Evolutionary conservation across 495 filamentous ascomycete genomes (phyloP).

Genomic region (Talaromyces proteolyticus): DNA sequence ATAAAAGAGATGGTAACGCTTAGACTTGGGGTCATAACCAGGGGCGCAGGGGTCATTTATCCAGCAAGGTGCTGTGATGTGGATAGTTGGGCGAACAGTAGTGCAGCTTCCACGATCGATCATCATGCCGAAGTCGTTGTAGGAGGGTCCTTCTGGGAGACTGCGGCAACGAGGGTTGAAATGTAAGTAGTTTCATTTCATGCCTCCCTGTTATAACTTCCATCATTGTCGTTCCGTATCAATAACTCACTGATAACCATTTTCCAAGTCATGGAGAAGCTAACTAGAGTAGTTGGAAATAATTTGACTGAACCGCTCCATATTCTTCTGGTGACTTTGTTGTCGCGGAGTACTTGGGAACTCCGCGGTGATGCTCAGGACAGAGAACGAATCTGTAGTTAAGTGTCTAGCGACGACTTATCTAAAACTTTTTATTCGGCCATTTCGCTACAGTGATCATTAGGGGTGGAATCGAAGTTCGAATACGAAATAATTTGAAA

Average conservation of each 20-base stretch:
- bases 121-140: neutral
- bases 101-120: slow-evolving; percentile 1
- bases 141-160: neutral
- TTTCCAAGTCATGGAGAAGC: slow-evolving; percentile 2
- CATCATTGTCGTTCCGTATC: neutral
- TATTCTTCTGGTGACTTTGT: neutral
- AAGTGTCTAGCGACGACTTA: too few species aligned
- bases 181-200: neutral
- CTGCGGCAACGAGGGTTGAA: neutral
- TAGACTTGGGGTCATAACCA: slow-evolving; percentile 9
- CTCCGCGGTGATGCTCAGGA: slow-evolving; percentile 1
- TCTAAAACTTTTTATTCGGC: too few species aligned
- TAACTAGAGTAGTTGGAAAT: slow-evolving; percentile 1
- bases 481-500: too few species aligned
- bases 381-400: neutral
- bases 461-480: too few species aligned
- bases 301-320: neutral
- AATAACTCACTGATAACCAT: neutral
- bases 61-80: slow-evolving; percentile 6
- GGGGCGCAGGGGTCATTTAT: slow-evolving; percentile 11
- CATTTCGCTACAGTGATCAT: too few species aligned
- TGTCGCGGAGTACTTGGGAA: slow-evolving; percentile 2
- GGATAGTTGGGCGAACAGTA: slow-evolving; percentile 3
- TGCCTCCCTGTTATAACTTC: neutral
- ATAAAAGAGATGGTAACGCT: slow-evolving; percentile 11